phyloP scores from a whole-genome alignment of 2,329 filamentous ascomycete species.

The Hymenotorrendiella dingleyae region DNA sequence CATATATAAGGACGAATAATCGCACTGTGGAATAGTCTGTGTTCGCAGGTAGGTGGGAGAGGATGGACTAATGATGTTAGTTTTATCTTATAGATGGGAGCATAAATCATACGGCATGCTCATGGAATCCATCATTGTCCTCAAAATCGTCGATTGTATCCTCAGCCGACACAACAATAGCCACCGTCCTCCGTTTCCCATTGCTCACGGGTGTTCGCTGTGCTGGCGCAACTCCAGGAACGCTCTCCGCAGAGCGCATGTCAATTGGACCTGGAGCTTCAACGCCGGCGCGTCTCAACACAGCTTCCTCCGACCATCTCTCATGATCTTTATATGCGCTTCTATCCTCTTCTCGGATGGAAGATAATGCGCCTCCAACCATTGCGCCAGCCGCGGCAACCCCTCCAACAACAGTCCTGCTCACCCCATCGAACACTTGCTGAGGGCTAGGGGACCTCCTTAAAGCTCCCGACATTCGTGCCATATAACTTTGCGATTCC shows the following conservation, averaged over 20 bases:
- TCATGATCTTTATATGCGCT: conserved; percentile 78
- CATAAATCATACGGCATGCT: conserved; percentile 67
- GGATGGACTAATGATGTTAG: conserved; percentile 57
- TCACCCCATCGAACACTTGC: conserved; percentile 79
- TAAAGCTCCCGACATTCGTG: conserved; percentile 74
- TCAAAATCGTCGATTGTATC: conserved; percentile 51
- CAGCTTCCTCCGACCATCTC: conserved; percentile 87
- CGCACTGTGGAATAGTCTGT: conserved; percentile 68
- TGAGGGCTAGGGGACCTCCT: conserved; percentile 80
- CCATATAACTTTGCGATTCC: conserved; percentile 57
- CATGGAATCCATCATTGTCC: conserved; percentile 56
- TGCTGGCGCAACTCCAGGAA: conserved; percentile 26
- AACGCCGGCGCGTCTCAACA: conserved; percentile 52
- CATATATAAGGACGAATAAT: conserved; percentile 85
- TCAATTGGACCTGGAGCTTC: conserved; percentile 23
- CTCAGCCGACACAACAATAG: conserved; percentile 81
- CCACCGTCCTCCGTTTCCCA: conserved; percentile 66
- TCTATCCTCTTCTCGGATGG: conserved; percentile 79
- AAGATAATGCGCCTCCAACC: conserved; percentile 74
- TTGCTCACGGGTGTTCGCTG: conserved; percentile 16
- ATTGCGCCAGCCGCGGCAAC: conserved; percentile 77
- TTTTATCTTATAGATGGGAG: background rate
- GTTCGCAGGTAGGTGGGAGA: conserved; percentile 79
- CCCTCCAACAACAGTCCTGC: conserved; percentile 73
- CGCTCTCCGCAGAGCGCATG: conserved; percentile 18